Evolutionary conservation across 2,329 filamentous ascomycete genomes (phyloP).

Genomic region (Xylariaceae sp.): DNA sequence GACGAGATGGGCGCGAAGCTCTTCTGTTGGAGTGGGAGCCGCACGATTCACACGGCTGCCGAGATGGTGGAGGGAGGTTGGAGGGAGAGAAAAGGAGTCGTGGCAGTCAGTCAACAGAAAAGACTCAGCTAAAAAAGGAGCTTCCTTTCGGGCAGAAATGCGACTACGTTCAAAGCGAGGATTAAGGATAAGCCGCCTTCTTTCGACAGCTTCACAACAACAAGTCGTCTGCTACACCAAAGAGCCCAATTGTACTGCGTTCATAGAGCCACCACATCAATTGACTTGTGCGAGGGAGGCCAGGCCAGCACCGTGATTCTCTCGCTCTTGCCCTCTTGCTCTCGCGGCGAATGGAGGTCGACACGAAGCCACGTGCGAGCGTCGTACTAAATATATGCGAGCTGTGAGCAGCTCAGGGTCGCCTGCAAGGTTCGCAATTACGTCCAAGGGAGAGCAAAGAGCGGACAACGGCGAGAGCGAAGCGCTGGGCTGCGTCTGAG

Average conservation of each 20-base stretch:
- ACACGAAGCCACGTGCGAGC: constrained; percentile 1
- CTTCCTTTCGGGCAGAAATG: constrained; percentile 7
- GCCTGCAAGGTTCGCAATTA: constrained; percentile 13
- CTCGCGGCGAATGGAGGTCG: constrained; percentile 4
- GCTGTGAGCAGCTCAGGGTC: not conserved
- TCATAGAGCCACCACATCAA: constrained; percentile 14
- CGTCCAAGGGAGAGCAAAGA: constrained; percentile 5
- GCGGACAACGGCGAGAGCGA: not conserved
- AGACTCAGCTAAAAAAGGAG: constrained; percentile 10
- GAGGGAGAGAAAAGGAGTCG: not conserved
- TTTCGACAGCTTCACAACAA: constrained; percentile 15
- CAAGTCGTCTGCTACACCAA: constrained; percentile 15
- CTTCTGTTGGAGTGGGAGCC: not conserved
- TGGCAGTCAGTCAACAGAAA: constrained; percentile 4
- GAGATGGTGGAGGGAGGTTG: constrained; percentile 2
- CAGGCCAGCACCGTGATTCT: not conserved
- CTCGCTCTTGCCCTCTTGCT: not conserved
- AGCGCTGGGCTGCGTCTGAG: not conserved
- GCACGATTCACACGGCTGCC: constrained; percentile 5
- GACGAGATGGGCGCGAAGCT: constrained; percentile 11
- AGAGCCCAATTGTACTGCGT: constrained; percentile 9
- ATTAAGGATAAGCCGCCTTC: constrained; percentile 3
- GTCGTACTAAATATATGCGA: constrained; percentile 3
- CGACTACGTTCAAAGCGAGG: constrained; percentile 13
- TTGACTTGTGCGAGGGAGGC: constrained; percentile 8